Conservation (phyloP, 192 early-diverging fungal species). For the Helicostylum pulchrum region DNA sequence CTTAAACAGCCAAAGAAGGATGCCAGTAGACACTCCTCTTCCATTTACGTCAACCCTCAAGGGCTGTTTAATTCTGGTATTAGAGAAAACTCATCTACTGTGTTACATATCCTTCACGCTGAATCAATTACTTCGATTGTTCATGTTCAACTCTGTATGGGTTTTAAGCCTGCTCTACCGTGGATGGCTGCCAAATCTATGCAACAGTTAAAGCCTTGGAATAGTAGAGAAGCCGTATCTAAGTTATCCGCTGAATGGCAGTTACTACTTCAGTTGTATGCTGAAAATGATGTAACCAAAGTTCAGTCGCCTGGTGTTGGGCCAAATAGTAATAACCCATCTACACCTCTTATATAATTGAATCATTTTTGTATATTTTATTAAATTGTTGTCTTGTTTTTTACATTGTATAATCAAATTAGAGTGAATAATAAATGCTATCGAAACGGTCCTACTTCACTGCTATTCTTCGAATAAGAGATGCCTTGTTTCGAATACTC, state of each 20-base stretch:
- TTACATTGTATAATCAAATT: no score
- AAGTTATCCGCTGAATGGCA: conserved; percentile 21
- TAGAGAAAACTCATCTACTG: not conserved
- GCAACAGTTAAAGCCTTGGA: conserved; percentile 19
- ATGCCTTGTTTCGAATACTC: no score
- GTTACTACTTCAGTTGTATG: conserved; percentile 7
- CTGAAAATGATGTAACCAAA: not conserved
- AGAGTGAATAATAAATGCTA: no score
- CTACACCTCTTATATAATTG: no score
- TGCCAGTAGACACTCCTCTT: not conserved
- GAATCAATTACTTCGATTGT: conserved; percentile 14
- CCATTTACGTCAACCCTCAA: not conserved
- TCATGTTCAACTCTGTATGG: conserved; percentile 20
- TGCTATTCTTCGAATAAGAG: no score
- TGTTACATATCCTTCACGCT: conserved; percentile 8
- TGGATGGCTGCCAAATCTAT: conserved; percentile 13
- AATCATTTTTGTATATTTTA: no score
- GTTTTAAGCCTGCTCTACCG: conserved; percentile 17
- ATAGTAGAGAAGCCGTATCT: conserved; percentile 7
- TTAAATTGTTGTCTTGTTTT: no score
- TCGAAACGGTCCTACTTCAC: no score
- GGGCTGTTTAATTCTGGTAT: not conserved
- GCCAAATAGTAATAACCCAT: no score
- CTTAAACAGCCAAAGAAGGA: not conserved
- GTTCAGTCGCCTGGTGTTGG: no score